phyloP scores from a whole-genome alignment of 805 yeast species.

The Millerozyma miso region DNA sequence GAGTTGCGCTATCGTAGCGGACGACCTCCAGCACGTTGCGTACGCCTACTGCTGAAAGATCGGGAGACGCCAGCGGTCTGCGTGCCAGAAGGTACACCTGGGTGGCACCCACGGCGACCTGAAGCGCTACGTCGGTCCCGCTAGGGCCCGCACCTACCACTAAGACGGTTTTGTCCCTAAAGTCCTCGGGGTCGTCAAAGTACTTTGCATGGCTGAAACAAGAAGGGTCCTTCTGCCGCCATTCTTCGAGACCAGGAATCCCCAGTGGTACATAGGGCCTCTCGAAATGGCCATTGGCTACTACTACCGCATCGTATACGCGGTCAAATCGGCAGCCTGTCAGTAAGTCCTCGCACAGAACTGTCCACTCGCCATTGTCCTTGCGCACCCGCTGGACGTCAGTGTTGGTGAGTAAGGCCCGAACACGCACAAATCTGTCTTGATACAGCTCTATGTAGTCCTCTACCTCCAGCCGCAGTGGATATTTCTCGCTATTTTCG shows the following conservation, averaged over 20 bases:
- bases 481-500: constrained; percentile 45
- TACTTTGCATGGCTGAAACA: constrained; percentile 32
- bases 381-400: not conserved
- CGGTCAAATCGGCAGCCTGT: not conserved
- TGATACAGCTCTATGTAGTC: constrained; percentile 33
- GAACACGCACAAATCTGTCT: not conserved
- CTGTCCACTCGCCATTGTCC: not conserved
- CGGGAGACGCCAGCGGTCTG: constrained; percentile 7
- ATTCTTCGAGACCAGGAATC: constrained; percentile 23
- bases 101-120: constrained; percentile 41
- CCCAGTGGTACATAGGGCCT: constrained; percentile 32
- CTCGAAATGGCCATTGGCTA: constrained; percentile 38
- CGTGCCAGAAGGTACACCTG: constrained; percentile 17
- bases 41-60: constrained; percentile 44
- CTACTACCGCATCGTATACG: constrained; percentile 31
- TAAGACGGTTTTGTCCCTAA: constrained; percentile 42
- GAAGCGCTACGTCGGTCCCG: constrained; percentile 70
- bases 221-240: constrained; percentile 21
- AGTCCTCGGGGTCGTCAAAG: constrained; percentile 21
- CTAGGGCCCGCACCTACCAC: constrained; percentile 78
- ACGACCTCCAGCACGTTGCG: constrained; percentile 21
- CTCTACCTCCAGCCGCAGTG: constrained; percentile 57
- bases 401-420: not conserved
- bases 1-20: constrained; percentile 25
- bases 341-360: not conserved